These are phyloP conservation scores for Capniomyces stellatus DNA, from an alignment of 371 early-diverging fungal genomes.

Conservation along the genomic window DNA sequence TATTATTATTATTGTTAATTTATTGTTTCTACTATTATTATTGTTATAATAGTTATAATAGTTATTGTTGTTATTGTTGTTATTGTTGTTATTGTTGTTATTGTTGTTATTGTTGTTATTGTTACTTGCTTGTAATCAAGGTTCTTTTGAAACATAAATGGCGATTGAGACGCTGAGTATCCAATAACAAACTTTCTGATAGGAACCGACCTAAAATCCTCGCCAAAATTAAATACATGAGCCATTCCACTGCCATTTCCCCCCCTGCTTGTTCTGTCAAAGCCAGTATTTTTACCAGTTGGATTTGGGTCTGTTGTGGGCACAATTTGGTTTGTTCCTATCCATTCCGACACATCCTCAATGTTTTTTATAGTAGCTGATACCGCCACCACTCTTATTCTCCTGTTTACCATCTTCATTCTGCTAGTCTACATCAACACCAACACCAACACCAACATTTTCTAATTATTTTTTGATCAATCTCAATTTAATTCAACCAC, in stretches of 20 bases:
- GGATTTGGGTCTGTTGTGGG: too few relatives aligned
- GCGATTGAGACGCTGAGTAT: not conserved
- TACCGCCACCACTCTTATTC: conserved; percentile 3
- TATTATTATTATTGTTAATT: not conserved
- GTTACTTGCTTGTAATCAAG: conserved; percentile 4
- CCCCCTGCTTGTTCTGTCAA: too few relatives aligned
- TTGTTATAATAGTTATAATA: too few relatives aligned
- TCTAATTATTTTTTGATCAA: too few relatives aligned
- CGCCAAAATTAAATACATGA: not conserved
- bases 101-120: too few relatives aligned
- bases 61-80: too few relatives aligned
- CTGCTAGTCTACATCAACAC: not conserved
- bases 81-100: too few relatives aligned
- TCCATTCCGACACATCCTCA: conserved; percentile 2
- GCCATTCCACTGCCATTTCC: not conserved
- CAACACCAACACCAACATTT: too few relatives aligned
- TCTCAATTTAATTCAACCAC: too few relatives aligned
- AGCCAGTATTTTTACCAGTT: too few relatives aligned
- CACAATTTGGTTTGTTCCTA: not conserved
- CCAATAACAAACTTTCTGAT: conserved; percentile 3
- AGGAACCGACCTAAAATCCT: conserved; percentile 3
- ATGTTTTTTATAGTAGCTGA: conserved; percentile 3
- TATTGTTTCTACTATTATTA: not conserved
- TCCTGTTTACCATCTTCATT: not conserved
- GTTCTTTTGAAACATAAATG: conserved; percentile 5